A percentile compares a stretch with the other conserved stretches of the same genome.
Evolutionary conservation across 208 protist species (phyloP).

Genomic region (Trichomonas gallinae): DNA sequence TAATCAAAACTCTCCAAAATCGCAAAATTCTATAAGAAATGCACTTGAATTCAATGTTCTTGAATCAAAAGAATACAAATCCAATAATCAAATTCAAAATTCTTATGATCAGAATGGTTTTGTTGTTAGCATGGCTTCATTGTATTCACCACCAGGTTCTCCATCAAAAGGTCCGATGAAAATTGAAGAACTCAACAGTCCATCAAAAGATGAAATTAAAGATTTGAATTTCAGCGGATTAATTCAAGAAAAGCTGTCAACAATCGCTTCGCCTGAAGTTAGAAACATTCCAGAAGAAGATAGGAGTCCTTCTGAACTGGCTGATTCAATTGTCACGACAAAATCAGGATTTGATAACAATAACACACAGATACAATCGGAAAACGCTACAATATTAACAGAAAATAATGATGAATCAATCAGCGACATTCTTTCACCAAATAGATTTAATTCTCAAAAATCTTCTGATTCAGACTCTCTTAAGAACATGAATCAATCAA

Average conservation of each 20-base stretch:
- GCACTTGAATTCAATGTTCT: no score
- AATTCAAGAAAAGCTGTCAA: background rate
- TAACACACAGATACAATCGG: background rate
- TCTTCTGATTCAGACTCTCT: no score
- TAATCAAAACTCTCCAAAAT: no score
- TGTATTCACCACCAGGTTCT: background rate
- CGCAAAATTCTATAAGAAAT: no score
- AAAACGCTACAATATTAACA: background rate
- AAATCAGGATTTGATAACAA: background rate
- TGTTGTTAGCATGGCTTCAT: background rate
- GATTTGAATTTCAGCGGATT: background rate
- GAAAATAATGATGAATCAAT: no score
- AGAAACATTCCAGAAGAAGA: background rate
- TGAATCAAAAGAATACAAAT: no score
- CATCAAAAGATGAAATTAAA: background rate
- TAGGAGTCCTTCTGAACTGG: background rate
- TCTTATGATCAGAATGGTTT: background rate
- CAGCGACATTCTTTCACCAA: no score
- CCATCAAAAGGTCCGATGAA: background rate
- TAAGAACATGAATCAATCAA: no score
- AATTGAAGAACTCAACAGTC: background rate
- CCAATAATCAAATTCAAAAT: no score
- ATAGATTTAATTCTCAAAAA: no score
- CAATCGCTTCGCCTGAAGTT: background rate
- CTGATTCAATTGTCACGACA: background rate